Base-by-base conservation (phyloP, 2,329 filamentous ascomycete species). In the Alternaria gansuensis region DNA sequence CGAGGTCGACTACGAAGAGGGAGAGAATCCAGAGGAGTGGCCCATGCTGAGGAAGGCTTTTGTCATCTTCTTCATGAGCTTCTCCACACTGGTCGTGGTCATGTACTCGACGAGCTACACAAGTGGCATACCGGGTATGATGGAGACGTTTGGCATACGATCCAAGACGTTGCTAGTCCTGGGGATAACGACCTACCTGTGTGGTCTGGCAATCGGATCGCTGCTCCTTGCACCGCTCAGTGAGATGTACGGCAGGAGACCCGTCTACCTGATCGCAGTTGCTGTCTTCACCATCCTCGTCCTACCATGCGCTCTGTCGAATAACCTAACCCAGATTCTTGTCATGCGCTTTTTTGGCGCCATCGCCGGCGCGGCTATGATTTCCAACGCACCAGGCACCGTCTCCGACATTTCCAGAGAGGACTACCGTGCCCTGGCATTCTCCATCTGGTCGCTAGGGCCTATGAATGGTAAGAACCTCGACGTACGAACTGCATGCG, bases 341-440 rank as follows among this genome's bases (percentile, higher is more conserved):
- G 81, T 90, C 4, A 82, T 89, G 48, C 84, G 92, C 24, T 93
- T 93, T 75, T 86, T 95, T 63, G 89, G 87, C 29, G 90, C 89
- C 7, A 77, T 92, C 54, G 91, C 88, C 51, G 90, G 91, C 3
- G 86, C 91, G 5, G 91, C 90, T 40, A 90, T 96, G 86, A 88
- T 97, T 26, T 87, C 88, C 11, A 96, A 96, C 72, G 87, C 90
- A 1, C 92, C 93, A 0, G 93, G 93, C 2, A 92, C 89, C 7
- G 85, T 97, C 10, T 88, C 90, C 28, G 93, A 97, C 75, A 89
- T 97, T 49, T 88, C 91, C n/a, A 84, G 85, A 13, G 91, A 94
- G 44, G 87, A 96, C 48, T 87, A 90, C 69, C 87, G 93, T 14
- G 91, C 92, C 2, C 79, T 95, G n/a, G 89, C 89, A 40, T 92